Evolutionary conservation across 768 basidiomycete genomes (phyloP).

Genomic region (Amanita rimosa): DNA sequence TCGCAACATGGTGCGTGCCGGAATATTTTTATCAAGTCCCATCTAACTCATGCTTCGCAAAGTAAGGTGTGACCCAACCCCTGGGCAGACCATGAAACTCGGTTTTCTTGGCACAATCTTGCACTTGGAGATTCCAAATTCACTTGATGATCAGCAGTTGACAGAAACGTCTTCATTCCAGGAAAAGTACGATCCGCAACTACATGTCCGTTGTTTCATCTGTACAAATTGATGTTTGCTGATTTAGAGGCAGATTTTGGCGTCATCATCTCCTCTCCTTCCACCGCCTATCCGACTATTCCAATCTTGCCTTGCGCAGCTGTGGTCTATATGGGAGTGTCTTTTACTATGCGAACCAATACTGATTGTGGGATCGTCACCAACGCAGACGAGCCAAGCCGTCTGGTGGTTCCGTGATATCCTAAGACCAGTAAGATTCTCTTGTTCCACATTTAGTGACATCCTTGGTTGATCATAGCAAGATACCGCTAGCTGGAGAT

Average conservation of each 20-base stretch:
- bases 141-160: slow-evolving; percentile 63
- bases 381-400: slow-evolving; percentile 75
- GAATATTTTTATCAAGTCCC: slow-evolving; percentile 1
- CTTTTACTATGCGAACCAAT: slow-evolving; percentile 85
- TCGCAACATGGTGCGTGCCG: slow-evolving; percentile 64
- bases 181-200: slow-evolving; percentile 38
- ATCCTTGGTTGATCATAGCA: neutral
- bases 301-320: slow-evolving; percentile 50
- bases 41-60: slow-evolving; percentile 20
- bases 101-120: slow-evolving; percentile 77
- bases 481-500: slow-evolving; percentile 71
- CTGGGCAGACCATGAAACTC: slow-evolving; percentile 61
- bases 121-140: slow-evolving; percentile 59
- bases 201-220: slow-evolving; percentile 30
- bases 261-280: slow-evolving; percentile 45
- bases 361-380: slow-evolving; percentile 69
- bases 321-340: slow-evolving; percentile 93
- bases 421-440: slow-evolving; percentile 54
- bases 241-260: slow-evolving; percentile 41
- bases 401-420: slow-evolving; percentile 91
- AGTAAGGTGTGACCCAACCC: slow-evolving; percentile 71
- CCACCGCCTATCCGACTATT: slow-evolving; percentile 51
- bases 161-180: slow-evolving; percentile 39
- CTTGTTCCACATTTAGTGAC: neutral
- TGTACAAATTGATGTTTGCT: neutral